Conservation (phyloP, 345 rosid genomes). For the Anacardium occidentale region DNA sequence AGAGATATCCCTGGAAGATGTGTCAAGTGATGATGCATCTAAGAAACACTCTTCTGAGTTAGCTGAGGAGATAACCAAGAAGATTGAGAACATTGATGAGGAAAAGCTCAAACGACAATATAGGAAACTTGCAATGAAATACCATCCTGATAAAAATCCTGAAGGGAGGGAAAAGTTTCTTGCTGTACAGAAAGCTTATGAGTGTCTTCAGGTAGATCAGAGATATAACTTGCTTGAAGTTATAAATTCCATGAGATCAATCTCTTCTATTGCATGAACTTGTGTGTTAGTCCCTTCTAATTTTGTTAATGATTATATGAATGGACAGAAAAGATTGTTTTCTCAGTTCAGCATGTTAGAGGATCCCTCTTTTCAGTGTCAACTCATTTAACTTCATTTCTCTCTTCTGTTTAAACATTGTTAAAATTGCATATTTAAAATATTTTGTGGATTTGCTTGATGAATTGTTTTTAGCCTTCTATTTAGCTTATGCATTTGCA, state of each 20-base stretch:
- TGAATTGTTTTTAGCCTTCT: neutral
- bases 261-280: too few relatives aligned
- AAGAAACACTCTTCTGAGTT: slow-evolving; percentile 39
- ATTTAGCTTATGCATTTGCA: slow-evolving; percentile 9
- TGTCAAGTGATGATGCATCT: slow-evolving; percentile 48
- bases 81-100: slow-evolving; percentile 96
- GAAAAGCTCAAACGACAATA: slow-evolving; percentile 99
- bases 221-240: slow-evolving; percentile 13
- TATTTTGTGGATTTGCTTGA: neutral
- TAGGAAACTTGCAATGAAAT: slow-evolving; percentile 98
- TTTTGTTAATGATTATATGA: neutral
- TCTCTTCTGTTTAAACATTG: neutral
- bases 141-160: slow-evolving; percentile 99
- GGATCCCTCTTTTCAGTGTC: neutral
- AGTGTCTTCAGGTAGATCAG: slow-evolving; percentile 81
- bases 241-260: slow-evolving; percentile 8
- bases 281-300: neutral
- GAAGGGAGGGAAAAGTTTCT: slow-evolving; percentile 97
- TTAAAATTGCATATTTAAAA: neutral
- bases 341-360: neutral
- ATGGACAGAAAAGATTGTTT: neutral
- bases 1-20: slow-evolving; percentile 85
- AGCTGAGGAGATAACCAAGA: slow-evolving; percentile 67
- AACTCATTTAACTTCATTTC: neutral
- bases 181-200: slow-evolving; percentile 98